These are phyloP conservation scores for Penicillium sp. DNA, from an alignment of 2,329 filamentous ascomycete genomes.

Conservation along the genomic window DNA sequence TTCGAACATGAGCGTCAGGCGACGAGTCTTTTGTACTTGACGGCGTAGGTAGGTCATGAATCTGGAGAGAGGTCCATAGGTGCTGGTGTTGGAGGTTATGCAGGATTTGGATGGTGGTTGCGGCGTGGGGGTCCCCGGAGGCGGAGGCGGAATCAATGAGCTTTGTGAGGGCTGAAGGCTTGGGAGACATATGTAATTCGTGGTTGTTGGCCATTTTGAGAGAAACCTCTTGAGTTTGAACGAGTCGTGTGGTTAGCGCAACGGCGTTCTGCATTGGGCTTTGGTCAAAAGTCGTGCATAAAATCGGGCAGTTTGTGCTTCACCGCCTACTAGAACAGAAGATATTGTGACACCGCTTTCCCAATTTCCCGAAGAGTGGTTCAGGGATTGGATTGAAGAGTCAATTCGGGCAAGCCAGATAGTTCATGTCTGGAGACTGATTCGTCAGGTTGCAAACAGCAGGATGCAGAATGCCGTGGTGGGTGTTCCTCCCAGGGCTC, in stretches of 20 bases:
- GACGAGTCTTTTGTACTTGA: slow-evolving; percentile 1
- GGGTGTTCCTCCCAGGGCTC: slow-evolving; percentile 11
- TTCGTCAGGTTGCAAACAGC: neutral
- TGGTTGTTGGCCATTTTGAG: slow-evolving; percentile 16
- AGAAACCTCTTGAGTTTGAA: slow-evolving; percentile 1
- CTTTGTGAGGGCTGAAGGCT: slow-evolving; percentile 41
- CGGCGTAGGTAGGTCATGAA: slow-evolving; percentile 39
- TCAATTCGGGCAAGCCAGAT: no score
- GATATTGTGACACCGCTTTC: slow-evolving; percentile 12
- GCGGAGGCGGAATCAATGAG: slow-evolving; percentile 36
- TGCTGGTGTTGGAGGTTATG: slow-evolving; percentile 65
- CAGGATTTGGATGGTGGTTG: slow-evolving; percentile 57
- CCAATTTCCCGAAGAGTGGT: no score
- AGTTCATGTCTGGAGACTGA: neutral
- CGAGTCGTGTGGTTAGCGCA: no score
- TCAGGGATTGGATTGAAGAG: no score
- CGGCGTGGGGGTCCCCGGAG: slow-evolving; percentile 30
- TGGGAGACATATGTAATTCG: slow-evolving; percentile 13
- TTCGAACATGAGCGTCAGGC: slow-evolving; percentile 35
- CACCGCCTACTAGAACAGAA: slow-evolving; percentile 10
- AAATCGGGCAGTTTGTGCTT: slow-evolving; percentile 3
- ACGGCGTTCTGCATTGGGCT: no score
- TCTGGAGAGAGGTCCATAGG: slow-evolving; percentile 56
- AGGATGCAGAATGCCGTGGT: no score
- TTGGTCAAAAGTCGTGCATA: slow-evolving; percentile 4